A percentile compares a stretch with the other conserved stretches of the same genome.
Conservation (phyloP, 345 rosid species). For the Isatis tinctoria region DNA sequence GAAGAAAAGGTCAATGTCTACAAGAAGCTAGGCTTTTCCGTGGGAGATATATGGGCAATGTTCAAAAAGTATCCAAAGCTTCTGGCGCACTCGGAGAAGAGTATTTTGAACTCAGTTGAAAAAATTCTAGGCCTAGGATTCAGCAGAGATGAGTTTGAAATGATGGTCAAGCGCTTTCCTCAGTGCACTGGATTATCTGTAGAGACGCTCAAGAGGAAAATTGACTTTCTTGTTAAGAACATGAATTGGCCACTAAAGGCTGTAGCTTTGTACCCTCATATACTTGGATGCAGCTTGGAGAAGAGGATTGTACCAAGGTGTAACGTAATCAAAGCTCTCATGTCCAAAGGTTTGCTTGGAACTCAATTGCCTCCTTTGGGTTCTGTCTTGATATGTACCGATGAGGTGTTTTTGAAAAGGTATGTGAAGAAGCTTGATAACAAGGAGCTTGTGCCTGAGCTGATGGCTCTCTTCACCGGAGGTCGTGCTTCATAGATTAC, state of each 20-base stretch:
- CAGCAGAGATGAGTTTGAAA: too few species aligned
- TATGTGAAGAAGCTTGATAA: background rate
- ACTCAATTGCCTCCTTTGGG: background rate
- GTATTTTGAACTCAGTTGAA: too few species aligned
- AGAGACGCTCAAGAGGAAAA: background rate
- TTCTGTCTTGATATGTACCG: background rate
- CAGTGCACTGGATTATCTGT: background rate
- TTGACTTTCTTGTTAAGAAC: constrained; percentile 32
- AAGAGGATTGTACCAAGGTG: constrained; percentile 31
- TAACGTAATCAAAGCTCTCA: constrained; percentile 23
- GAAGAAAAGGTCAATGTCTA: too few species aligned
- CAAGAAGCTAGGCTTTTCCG: too few species aligned
- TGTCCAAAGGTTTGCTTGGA: constrained; percentile 8
- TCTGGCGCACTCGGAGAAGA: too few species aligned
- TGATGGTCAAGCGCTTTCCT: too few species aligned
- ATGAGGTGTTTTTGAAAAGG: background rate
- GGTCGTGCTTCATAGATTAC: background rate
- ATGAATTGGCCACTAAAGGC: constrained; percentile 30
- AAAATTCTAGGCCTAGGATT: too few species aligned
- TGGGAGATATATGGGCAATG: too few species aligned
- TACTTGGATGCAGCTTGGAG: constrained; percentile 28
- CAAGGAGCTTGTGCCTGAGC: background rate
- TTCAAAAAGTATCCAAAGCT: too few species aligned
- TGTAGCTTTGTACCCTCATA: constrained; percentile 4
- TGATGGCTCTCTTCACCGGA: background rate